Conservation (phyloP, 169 alveolate genomes). For the Cryptosporidium canis region DNA sequence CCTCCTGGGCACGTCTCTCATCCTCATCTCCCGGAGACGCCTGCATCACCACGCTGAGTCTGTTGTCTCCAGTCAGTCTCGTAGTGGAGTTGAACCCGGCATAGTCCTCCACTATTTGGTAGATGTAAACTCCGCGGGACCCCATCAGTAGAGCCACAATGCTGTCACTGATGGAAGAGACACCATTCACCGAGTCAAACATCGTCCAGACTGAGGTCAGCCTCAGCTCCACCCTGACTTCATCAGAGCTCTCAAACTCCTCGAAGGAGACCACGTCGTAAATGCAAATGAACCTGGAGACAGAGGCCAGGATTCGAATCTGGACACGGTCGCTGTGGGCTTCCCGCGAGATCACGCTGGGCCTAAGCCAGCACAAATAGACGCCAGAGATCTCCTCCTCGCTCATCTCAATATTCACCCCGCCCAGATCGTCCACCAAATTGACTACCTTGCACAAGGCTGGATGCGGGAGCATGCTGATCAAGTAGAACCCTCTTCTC, state of each 20-base stretch:
- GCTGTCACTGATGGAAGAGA: constrained; percentile 6
- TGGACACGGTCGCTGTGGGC: background rate
- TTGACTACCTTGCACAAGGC: constrained; percentile 42
- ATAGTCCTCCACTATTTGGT: constrained; percentile 32
- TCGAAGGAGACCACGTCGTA: constrained; percentile 11
- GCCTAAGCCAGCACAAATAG: constrained; percentile 45
- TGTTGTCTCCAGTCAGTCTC: background rate
- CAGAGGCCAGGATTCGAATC: constrained; percentile 2
- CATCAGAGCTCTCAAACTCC: background rate
- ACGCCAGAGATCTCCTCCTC: background rate
- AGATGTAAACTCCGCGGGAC: constrained; percentile 14
- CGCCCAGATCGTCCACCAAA: constrained; percentile 5
- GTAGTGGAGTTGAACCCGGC: background rate
- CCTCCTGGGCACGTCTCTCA: background rate
- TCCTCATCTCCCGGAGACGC: background rate
- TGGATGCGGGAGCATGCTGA: constrained; percentile 63
- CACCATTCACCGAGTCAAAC: constrained; percentile 14
- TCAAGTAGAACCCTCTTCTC: background rate
- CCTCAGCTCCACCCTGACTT: constrained; percentile 5
- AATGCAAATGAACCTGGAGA: constrained; percentile 9
- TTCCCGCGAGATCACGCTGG: constrained; percentile 5
- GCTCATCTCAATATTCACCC: background rate
- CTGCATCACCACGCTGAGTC: background rate
- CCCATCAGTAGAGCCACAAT: constrained; percentile 4
- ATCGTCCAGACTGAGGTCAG: constrained; percentile 13